Conservation (phyloP, 345 rosid genomes). For the Hypericum androsaemum region DNA sequence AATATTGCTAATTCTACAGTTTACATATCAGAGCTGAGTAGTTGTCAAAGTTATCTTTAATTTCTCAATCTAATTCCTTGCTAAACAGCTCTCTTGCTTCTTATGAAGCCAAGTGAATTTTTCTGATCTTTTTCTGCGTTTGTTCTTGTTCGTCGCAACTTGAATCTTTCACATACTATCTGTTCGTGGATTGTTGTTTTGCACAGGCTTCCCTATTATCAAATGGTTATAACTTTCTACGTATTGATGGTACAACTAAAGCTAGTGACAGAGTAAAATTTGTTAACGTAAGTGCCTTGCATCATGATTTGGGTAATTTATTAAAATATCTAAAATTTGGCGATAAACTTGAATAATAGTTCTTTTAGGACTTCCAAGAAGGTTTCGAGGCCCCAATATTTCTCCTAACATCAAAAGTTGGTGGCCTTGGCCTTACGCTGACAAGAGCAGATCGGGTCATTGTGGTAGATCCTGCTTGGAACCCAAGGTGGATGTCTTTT, state of each 20-base stretch:
- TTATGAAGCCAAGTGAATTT: no score
- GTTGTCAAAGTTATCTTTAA: no score
- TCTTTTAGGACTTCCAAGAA: conserved; percentile 71
- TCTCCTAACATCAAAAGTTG: conserved; percentile 93
- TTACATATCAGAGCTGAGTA: no score
- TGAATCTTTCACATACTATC: neutral
- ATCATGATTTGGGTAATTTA: neutral
- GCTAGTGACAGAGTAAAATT: conserved; percentile 68
- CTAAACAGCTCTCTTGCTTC: no score
- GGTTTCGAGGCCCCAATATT: conserved; percentile 75
- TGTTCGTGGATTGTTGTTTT: conserved; percentile 6
- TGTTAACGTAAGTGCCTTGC: conserved; percentile 51
- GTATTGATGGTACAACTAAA: conserved; percentile 94
- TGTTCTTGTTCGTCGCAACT: no score
- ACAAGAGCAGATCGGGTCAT: conserved; percentile 97
- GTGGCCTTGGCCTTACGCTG: conserved; percentile 97
- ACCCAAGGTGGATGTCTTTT: conserved; percentile 57
- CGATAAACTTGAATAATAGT: conserved; percentile 6
- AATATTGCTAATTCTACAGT: no score
- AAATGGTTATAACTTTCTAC: conserved; percentile 55
- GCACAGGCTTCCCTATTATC: conserved; percentile 62
- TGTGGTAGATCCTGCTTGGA: conserved; percentile 99
- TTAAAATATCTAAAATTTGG: neutral
- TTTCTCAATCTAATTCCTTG: no score
- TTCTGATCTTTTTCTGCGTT: no score